Evolutionary conservation across 1,139 yeast genomes (phyloP).

Genomic region (Spathaspora sp.): DNA sequence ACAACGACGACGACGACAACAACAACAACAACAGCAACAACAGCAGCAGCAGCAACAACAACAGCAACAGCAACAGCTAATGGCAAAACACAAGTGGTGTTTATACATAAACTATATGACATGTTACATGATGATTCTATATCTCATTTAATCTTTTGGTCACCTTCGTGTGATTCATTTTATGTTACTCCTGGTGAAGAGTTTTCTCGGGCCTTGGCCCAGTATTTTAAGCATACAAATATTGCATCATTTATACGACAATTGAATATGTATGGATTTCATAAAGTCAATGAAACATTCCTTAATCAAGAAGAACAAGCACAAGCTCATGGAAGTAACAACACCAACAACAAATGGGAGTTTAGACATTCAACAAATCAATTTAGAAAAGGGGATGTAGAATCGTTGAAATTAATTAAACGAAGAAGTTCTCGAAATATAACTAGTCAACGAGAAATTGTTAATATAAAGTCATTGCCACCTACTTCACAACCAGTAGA

Average conservation of each 20-base stretch:
- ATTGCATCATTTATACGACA: constrained; percentile 80
- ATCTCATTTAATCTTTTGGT: constrained; percentile 49
- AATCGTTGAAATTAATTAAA: constrained; percentile 57
- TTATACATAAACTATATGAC: constrained; percentile 62
- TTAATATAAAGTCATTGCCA: constrained; percentile 35
- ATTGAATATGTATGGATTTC: constrained; percentile 78
- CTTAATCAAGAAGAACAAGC: constrained; percentile 17
- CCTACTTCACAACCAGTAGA: constrained; percentile 27
- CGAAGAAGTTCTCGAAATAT: constrained; percentile 61
- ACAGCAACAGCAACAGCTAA: constrained; percentile 3
- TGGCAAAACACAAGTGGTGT: constrained; percentile 52
- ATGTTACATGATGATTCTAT: constrained; percentile 58
- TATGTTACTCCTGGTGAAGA: constrained; percentile 53
- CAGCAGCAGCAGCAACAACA: too few relatives aligned
- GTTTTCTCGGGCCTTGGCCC: constrained; percentile 59
- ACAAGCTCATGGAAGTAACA: constrained; percentile 9
- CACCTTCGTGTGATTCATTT: constrained; percentile 36
- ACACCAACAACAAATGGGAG: constrained; percentile 49
- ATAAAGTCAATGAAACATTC: constrained; percentile 55
- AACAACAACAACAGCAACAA: constrained; percentile 1
- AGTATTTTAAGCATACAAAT: constrained; percentile 74
- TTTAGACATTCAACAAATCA: constrained; percentile 66
- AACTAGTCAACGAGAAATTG: constrained; percentile 41
- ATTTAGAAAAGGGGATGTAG: constrained; percentile 65
- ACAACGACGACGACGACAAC: constrained; percentile 1